Base-by-base conservation (phyloP, 306 rosid species). In the Gastrolobium villosum region DNA sequence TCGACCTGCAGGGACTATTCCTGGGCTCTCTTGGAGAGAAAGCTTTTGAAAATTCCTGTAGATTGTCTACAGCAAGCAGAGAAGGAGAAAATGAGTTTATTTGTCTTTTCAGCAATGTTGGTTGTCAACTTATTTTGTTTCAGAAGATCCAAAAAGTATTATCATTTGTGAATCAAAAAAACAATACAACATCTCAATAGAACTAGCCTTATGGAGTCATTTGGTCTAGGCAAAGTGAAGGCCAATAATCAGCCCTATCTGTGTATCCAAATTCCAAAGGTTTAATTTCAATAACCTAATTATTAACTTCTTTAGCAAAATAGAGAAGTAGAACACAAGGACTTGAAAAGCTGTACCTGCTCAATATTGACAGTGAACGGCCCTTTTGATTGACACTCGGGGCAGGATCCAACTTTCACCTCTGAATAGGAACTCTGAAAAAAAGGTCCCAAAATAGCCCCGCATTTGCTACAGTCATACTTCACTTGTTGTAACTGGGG, bases 401-500 rank as follows among this genome's bases (percentile, higher is more conserved):
- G 98, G 86, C 99, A 95, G 56, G 99, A 95, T 63, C 98, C 99
- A 79, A 95, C 99, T 84, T 88, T 92, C 80, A 95, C 97, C 85
- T 95, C 99, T 39, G 99, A 95, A 76, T 95, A 93, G 6, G 99
- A 95, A 86, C 91, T 95, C 85, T 95, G 99, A 68, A 93, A 91
- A 80, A 95, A 95, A 1, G 99, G 99, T 26, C 99, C 99, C 86
- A 95, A 74, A 65, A 90, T 59, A 72, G 98, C 80, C 35, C 98
- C 98, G 79, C 99, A 95, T 81, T 95, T 95, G 85, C 60, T 88
- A 83, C 99, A 95, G 82, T 95, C 99, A 83, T 92, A 95, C 86
- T 95, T 95, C 46, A 95, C 98, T 89, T 95, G 99, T 63, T 95
- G 99, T 88, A 95, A 70, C 82, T 95, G 99, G 75, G 99, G 99